phyloP scores from a whole-genome alignment of 352 stramenopile genomes.

The Phytophthora vignae region DNA sequence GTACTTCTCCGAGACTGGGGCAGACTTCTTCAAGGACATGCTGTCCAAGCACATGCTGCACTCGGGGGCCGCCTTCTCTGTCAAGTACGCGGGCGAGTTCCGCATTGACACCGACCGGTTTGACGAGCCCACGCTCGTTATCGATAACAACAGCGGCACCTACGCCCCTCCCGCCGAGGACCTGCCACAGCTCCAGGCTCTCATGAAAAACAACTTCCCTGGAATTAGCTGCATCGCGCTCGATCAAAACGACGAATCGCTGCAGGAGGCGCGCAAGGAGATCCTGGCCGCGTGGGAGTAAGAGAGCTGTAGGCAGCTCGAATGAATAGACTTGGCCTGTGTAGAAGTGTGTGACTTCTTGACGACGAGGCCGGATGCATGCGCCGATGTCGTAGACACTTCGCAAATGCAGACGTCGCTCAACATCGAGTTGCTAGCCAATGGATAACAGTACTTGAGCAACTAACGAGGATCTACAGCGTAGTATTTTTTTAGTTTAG shows the following conservation, averaged over 20 bases:
- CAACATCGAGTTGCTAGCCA: too few relatives aligned
- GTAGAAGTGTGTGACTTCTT: background rate
- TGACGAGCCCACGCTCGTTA: slow-evolving; percentile 30
- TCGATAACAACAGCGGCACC: slow-evolving; percentile 50
- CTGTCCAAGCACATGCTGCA: slow-evolving; percentile 49
- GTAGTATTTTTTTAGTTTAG: background rate
- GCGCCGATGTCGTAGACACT: too few relatives aligned
- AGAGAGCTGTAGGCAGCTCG: background rate
- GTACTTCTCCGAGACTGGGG: slow-evolving; percentile 46
- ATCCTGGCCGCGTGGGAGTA: slow-evolving; percentile 38
- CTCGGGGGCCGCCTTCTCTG: slow-evolving; percentile 31
- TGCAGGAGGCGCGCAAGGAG: slow-evolving; percentile 31
- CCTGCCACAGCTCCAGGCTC: slow-evolving; percentile 31
- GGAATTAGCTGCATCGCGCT: slow-evolving; percentile 34
- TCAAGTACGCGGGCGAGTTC: slow-evolving; percentile 45
- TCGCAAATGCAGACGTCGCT: too few relatives aligned
- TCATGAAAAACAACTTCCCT: slow-evolving; percentile 45
- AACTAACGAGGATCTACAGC: too few relatives aligned
- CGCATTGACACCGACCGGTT: slow-evolving; percentile 20
- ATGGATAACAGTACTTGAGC: too few relatives aligned
- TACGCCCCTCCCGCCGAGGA: slow-evolving; percentile 36
- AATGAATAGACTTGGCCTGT: background rate
- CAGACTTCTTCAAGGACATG: slow-evolving; percentile 46
- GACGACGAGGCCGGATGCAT: too few relatives aligned
- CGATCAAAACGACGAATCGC: slow-evolving; percentile 18